Evolutionary conservation across 2,329 filamentous ascomycete species (phyloP).

Genomic region (Ophiognomonia clavigignenti-juglandacearum): DNA sequence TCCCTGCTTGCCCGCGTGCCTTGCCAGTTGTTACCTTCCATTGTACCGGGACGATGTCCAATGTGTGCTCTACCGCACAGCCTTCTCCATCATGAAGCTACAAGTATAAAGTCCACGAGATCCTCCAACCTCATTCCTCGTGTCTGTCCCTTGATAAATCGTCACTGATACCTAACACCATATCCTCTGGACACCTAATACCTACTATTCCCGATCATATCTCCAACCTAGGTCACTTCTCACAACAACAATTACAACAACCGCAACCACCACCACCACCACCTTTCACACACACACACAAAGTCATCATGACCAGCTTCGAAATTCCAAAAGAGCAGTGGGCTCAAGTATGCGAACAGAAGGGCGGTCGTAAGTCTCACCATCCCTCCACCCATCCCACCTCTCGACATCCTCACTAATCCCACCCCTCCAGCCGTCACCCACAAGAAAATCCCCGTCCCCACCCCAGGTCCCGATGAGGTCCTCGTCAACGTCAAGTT

Average conservation of each 20-base stretch:
- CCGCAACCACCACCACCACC: not conserved
- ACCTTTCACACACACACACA: not conserved
- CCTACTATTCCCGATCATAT: not conserved
- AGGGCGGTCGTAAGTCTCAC: slow-evolving; percentile 63
- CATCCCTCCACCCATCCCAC: slow-evolving; percentile 12
- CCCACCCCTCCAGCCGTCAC: slow-evolving; percentile 43
- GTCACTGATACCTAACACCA: too few species aligned
- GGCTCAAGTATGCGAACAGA: slow-evolving; percentile 86
- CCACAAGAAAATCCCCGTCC: slow-evolving; percentile 79
- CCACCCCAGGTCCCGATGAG: slow-evolving; percentile 78
- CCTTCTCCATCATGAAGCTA: not conserved
- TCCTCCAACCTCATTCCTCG: not conserved
- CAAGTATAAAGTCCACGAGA: slow-evolving; percentile 1
- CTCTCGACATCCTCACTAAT: slow-evolving; percentile 2
- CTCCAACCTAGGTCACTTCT: not conserved
- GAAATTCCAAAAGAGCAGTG: slow-evolving; percentile 78
- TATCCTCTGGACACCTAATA: too few species aligned
- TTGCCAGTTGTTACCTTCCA: not conserved
- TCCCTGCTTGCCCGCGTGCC: too few species aligned
- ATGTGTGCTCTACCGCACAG: too few species aligned
- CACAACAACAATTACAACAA: not conserved
- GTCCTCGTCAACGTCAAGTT: slow-evolving; percentile 90
- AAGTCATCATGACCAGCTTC: slow-evolving; percentile 33
- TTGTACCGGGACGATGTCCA: too few species aligned
- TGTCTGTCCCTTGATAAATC: too few species aligned